Percentiles rank a stretch among this genome's conserved stretches.
phyloP scores from a whole-genome alignment of 768 basidiomycete genomes.

The Phylloporus arenicola region DNA sequence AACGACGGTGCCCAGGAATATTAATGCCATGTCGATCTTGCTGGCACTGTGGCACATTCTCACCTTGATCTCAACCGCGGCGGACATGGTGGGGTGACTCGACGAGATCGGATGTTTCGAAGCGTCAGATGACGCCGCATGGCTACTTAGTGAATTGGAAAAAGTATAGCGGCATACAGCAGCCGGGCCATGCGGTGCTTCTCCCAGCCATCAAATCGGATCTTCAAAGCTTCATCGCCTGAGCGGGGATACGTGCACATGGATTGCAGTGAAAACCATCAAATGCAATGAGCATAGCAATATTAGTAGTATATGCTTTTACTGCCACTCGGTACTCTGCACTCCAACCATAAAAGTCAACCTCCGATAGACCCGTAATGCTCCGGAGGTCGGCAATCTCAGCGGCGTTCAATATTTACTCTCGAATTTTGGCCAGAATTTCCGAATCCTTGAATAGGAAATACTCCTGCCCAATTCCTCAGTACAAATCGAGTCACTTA shows the following conservation, averaged over 20 bases:
- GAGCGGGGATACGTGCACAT: constrained; percentile 29
- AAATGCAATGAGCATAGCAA: constrained; percentile 21
- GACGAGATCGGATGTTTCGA: neutral
- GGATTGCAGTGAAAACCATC: constrained; percentile 16
- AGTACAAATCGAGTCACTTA: neutral
- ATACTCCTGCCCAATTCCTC: constrained; percentile 63
- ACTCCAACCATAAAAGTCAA: neutral
- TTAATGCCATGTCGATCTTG: neutral
- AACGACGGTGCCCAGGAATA: neutral
- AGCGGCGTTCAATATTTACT: constrained; percentile 43
- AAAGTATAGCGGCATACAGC: neutral
- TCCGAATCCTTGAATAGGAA: constrained; percentile 91
- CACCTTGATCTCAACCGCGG: neutral
- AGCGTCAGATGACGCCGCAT: too few relatives aligned
- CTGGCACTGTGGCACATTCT: too few relatives aligned
- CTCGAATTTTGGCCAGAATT: constrained; percentile 94
- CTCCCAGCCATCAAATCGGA: neutral
- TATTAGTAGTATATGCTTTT: constrained; percentile 12
- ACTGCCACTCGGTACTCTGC: neutral
- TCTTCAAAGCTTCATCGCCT: neutral
- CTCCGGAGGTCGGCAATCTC: neutral
- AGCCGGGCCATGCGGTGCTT: neutral
- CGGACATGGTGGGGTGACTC: neutral
- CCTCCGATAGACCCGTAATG: neutral
- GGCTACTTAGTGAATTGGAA: neutral